Evolutionary conservation across 192 early-diverging fungal genomes (phyloP), one percentile per base, ranked within the genome.

Genomic region (Coemansia sp.): DNA sequence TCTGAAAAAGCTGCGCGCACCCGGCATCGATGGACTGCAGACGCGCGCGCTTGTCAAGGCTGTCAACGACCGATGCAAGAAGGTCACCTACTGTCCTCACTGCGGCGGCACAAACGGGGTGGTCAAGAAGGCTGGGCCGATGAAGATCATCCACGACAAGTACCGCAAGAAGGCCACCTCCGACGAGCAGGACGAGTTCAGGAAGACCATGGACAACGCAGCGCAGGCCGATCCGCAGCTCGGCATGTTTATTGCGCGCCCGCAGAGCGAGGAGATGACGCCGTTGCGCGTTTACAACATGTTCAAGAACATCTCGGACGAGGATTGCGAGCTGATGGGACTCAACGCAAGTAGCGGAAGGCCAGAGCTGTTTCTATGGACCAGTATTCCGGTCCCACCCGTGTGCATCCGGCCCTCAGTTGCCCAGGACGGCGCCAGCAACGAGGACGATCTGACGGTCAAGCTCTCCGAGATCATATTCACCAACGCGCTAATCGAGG

Each of bases 131-230:
- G 95, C 93, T 11, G 94, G 94, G 0, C 93, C 94, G 9, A 79
- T 98, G 26, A 98, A 97, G 79, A 90, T 98, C 59, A 85, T 97
- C 4, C 98, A 98, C 79, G 98, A 99, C 68, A 94, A 94, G 71
- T 98, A 85, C 75, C 87, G 92, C 66, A 82, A 91, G 66, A 95
- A 93, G 77, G 84, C 87, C 66, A 91, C 90, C 11, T 87, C 87
- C 0, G 88, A 88, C 1, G 94, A 95, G 66, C 89, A 91, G 65
- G 87, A 85, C 7, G 77, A 86, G 65, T 95, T 89, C 70, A 85
- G 90, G 54, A 80, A 77, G 40, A 87, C 94, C 6, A 93, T 98
- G 70, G 88, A 87, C 22, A 88, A 86, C 39, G 94, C 92, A 6
- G 78, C 85, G 11, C 83, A 86, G 21, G 71, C 85, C 16, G 91